Evolutionary conservation across 1,284 basidiomycete genomes (phyloP).

Genomic region (Ceratobasidium sp.): DNA sequence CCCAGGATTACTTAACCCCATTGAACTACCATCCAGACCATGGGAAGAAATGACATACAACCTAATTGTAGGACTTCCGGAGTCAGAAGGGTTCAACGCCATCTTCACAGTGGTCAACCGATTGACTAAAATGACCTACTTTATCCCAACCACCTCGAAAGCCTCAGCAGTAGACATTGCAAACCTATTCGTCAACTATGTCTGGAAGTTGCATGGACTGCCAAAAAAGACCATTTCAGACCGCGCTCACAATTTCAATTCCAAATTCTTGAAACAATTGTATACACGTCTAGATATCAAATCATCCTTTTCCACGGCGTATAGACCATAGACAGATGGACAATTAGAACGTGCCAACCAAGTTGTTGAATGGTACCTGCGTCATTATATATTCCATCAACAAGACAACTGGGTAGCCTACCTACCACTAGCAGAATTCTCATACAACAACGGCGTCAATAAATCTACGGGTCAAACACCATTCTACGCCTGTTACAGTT

Average conservation of each 20-base stretch:
- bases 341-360: constrained; percentile 54
- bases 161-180: neutral
- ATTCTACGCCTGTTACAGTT: constrained; percentile 10
- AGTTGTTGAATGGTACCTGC: constrained; percentile 48
- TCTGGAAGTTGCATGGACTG: constrained; percentile 25
- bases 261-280: constrained; percentile 46
- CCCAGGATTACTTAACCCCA: neutral
- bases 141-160: constrained; percentile 40
- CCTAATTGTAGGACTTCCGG: neutral
- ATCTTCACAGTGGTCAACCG: neutral
- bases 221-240: constrained; percentile 10
- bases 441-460: constrained; percentile 49
- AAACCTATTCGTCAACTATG: neutral
- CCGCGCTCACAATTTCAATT: constrained; percentile 46
- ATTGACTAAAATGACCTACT: constrained; percentile 23
- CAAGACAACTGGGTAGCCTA: constrained; percentile 29
- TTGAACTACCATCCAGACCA: neutral
- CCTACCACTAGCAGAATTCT: constrained; percentile 51
- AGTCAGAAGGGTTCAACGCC: neutral
- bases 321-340: constrained; percentile 53
- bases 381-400: constrained; percentile 37
- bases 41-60: constrained; percentile 6
- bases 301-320: constrained; percentile 49
- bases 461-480: neutral
- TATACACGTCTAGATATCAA: constrained; percentile 40